A percentile compares a stretch with the other conserved stretches of the same genome.
Conservation (phyloP, 768 basidiomycete genomes). For the Gloeophyllum trabeum region DNA sequence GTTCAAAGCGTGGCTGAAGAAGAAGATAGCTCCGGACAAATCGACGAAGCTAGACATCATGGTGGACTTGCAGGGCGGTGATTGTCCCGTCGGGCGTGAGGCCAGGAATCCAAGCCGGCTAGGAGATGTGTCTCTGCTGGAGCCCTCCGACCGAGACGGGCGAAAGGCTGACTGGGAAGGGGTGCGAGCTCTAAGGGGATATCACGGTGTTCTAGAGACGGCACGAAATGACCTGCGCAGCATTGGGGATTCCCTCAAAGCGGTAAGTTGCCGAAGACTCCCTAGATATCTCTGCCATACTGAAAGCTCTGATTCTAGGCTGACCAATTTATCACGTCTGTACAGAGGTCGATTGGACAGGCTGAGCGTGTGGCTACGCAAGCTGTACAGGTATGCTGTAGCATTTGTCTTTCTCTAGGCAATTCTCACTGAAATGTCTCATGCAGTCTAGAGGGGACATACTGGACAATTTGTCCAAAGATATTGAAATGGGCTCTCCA, state of each 20-base stretch:
- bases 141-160: no score
- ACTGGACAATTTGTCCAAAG: no score
- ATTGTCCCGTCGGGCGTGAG: neutral
- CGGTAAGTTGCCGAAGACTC: constrained; percentile 26
- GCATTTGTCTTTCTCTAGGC: no score
- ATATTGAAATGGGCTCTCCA: no score
- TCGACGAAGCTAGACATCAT: constrained; percentile 11
- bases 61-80: neutral
- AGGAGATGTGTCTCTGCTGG: no score
- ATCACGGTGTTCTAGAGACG: constrained; percentile 36
- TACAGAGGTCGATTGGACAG: constrained; percentile 44
- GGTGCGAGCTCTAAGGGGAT: no score
- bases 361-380: constrained; percentile 32
- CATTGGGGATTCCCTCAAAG: constrained; percentile 40
- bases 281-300: neutral
- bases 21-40: constrained; percentile 36
- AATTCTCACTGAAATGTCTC: no score
- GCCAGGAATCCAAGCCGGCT: no score
- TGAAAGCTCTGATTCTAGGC: constrained; percentile 23
- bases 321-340: constrained; percentile 41
- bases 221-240: constrained; percentile 44
- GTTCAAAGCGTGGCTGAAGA: constrained; percentile 55
- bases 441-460: no score
- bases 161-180: no score
- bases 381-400: no score